Conservation (phyloP, 2,329 filamentous ascomycete species). For the Domatiomyces catenatus region DNA sequence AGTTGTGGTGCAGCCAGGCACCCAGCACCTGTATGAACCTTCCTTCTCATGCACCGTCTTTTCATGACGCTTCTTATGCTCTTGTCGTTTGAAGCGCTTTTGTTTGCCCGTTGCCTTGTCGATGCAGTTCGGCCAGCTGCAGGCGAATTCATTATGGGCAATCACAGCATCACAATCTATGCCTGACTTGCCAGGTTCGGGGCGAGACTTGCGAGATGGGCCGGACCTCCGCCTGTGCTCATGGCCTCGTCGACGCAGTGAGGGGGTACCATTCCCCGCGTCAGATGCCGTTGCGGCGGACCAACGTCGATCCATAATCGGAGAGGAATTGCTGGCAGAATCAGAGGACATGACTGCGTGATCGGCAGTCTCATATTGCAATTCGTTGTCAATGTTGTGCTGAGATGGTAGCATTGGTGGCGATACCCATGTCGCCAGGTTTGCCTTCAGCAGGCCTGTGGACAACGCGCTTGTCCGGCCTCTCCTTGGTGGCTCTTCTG, state of each 20-base stretch:
- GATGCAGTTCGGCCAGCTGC: slow-evolving; percentile 24
- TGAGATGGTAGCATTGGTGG: slow-evolving; percentile 12
- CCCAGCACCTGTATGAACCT: slow-evolving; percentile 27
- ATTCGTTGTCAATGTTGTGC: slow-evolving; percentile 8
- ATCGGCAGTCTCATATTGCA: slow-evolving; percentile 6
- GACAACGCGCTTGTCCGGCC: slow-evolving; percentile 4
- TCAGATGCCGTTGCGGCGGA: not conserved
- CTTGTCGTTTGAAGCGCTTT: slow-evolving; percentile 33
- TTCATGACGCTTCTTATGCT: slow-evolving; percentile 36
- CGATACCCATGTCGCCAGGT: slow-evolving; percentile 11
- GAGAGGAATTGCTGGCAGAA: not conserved
- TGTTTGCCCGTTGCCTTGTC: slow-evolving; percentile 28
- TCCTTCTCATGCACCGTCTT: slow-evolving; percentile 31
- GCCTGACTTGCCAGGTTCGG: slow-evolving; percentile 7
- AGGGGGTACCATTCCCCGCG: not conserved
- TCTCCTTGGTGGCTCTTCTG: slow-evolving; percentile 15
- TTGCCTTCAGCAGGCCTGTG: slow-evolving; percentile 11
- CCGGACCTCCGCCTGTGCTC: slow-evolving; percentile 7
- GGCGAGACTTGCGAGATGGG: slow-evolving; percentile 6
- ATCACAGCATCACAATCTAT: slow-evolving; percentile 14
- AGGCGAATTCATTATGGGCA: slow-evolving; percentile 20
- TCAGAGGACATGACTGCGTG: slow-evolving; percentile 2
- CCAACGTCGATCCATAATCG: not conserved
- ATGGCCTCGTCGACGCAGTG: slow-evolving; percentile 8
- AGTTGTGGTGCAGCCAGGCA: slow-evolving; percentile 24